Evolutionary conservation across 345 rosid species (phyloP), one percentile per base, ranked within the genome.

Genomic region (Sonneratia alba): DNA sequence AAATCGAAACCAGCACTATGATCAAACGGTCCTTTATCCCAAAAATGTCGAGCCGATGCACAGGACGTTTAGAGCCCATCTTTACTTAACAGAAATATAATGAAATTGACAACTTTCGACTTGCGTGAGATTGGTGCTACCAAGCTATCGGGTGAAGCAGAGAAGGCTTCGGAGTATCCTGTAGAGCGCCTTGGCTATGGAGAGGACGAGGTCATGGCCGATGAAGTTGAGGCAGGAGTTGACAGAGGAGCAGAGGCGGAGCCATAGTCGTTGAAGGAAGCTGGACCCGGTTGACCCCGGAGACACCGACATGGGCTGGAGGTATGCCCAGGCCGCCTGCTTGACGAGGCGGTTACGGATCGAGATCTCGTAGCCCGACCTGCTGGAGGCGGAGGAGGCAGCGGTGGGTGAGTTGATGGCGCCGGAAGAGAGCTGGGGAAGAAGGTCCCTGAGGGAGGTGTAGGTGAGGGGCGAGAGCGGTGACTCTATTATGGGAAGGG

Each of bases 301-400:
- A 0, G 87, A 86, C 63, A 92, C 67, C 12, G 88, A 79, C 85
- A 80, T 85, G 70, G 97, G 92, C 77, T 85, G 95, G 13, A 93
- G 97, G 78, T 91, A 94, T 70, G 97, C 95, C 97, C 96, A 83
- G 73, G 97, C 96, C 5, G 97, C 98, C 71, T 87, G 93, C 78
- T 94, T 91, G 5, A 94, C 93, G 4, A 94, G 84, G 38, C 85
- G 96, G 55, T 91, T 85, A 13, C 98, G 96, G 74, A 94, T 94
- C 47, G 95, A 85, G 37, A 94, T 82, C 67, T 87, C 90, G 73
- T 64, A 71, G 70, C 83, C 81, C 48, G 83, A 86, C 72, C 72
- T 67, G 1, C 79, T 71, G 49, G 83, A 75, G 22, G 36, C 24
- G 13, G 78, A 15, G 56, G 66, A 62, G 15, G 66, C 66, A 8